A percentile compares a stretch with the other conserved stretches of the same genome.
These are phyloP conservation scores for Kwoniella botswanensis DNA, from an alignment of 768 basidiomycete species.

Conservation along the genomic window DNA sequence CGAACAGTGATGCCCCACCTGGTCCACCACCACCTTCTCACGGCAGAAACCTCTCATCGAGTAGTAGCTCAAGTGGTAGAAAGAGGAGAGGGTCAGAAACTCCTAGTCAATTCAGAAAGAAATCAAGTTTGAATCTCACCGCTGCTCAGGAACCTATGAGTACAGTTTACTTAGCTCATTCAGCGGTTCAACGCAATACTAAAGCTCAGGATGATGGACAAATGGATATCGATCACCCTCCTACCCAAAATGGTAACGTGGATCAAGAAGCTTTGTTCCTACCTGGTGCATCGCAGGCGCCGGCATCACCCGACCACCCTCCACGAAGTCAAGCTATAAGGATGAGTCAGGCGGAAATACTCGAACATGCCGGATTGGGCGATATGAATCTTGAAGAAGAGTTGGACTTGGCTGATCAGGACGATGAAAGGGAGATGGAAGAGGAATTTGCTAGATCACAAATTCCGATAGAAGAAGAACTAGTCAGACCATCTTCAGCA, in stretches of 20 bases:
- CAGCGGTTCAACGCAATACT: not conserved
- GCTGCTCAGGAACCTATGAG: constrained; percentile 4
- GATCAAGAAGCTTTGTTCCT: constrained; percentile 8
- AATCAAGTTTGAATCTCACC: constrained; percentile 19
- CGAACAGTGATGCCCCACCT: constrained; percentile 3
- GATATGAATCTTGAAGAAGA: constrained; percentile 32
- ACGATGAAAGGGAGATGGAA: constrained; percentile 28
- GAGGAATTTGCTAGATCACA: constrained; percentile 12
- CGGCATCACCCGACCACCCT: not conserved
- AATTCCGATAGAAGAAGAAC: not conserved
- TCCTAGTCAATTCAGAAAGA: constrained; percentile 11
- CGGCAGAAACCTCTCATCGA: not conserved
- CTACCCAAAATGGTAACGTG: not conserved
- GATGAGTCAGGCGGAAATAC: constrained; percentile 32
- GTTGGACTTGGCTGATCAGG: constrained; percentile 40
- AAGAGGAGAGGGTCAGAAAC: constrained; percentile 16
- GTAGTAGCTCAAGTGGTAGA: not conserved
- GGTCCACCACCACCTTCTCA: not conserved
- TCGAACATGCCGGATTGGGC: constrained; percentile 28
- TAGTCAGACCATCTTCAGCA: not conserved
- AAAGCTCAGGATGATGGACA: not conserved
- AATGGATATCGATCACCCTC: constrained; percentile 1
- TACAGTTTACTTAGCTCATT: not conserved
- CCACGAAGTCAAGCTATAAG: constrained; percentile 3
- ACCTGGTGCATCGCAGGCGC: constrained; percentile 11